Evolutionary conservation across 1,284 basidiomycete species (phyloP), one percentile per base, ranked within the genome.

Genomic region (Cutaneotrichosporon sp.): DNA sequence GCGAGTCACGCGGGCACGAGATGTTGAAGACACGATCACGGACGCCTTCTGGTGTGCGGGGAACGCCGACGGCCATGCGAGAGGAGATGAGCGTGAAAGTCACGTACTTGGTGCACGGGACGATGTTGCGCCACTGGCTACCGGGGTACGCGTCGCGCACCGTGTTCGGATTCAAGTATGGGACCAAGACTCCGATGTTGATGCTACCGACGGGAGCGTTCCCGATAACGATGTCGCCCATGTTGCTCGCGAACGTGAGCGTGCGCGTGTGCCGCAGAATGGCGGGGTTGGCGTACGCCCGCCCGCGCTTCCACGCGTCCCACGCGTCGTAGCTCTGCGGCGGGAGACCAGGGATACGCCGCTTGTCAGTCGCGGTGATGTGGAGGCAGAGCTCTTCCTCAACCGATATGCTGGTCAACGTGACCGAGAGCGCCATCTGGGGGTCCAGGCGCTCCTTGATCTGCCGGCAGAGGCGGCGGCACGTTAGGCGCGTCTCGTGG

Each of bases 31-130:
- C 33, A 22, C 51, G 51, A 22, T 53, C 51, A 2, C 22, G 3
- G 2, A 42, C 34, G 34, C 51, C 51, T 7, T 22, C 33, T 3
- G 33, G 33, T 3, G 34, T 53, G 18, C 6, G 11, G 5, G 51
- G 51, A 1, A 53, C 29, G 34, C 29, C 13, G 3, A 38, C 51
- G 14, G 6, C 10, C 7, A 14, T n/a, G 20, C 22, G n/a, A 13
- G 10, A 14, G 22, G 34, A 25, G 33, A 53, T 13, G 34, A 38
- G 34, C 22, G 51, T 53, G 51, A 53, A 34, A 4, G 51, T 53
- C 8, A 53, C 51, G 34, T 53, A 53, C 34, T 53, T 53, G 51
- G 34, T 14, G 34, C 51, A 38, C 9, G 51, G 34, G 51, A 53
- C 22, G 14, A 22, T 18, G 22, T 53, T 53, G 7, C 14, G n/a